Evolutionary conservation across 257 asterid genomes (phyloP).

Genomic region (Oldenlandia corymbosa): DNA sequence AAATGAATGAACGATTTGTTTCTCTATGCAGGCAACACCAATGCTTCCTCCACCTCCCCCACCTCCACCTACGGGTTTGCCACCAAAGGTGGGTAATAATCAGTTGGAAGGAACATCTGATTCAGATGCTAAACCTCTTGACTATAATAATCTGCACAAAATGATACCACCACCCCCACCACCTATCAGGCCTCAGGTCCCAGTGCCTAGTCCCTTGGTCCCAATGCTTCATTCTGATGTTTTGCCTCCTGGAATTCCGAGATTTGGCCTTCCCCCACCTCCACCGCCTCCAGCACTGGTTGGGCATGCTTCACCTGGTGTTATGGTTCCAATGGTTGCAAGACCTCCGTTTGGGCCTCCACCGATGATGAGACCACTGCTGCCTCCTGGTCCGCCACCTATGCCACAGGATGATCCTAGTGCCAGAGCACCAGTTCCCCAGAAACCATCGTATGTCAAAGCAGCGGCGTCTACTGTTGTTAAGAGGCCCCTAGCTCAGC

Average conservation of each 20-base stretch:
- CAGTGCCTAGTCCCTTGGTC: slow-evolving; percentile 56
- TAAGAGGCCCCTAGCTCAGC: slow-evolving; percentile 99
- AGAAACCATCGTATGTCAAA: slow-evolving; percentile 84
- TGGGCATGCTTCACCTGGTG: slow-evolving; percentile 71
- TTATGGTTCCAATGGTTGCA: slow-evolving; percentile 62
- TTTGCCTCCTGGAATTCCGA: slow-evolving; percentile 64
- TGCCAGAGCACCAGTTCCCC: slow-evolving; percentile 47
- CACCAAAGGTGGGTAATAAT: slow-evolving; percentile 27
- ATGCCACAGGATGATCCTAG: slow-evolving; percentile 42
- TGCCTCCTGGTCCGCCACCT: slow-evolving; percentile 98
- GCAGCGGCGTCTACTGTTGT: slow-evolving; percentile 98
- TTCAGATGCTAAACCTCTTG: slow-evolving; percentile 47
- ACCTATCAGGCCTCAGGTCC: slow-evolving; percentile 57
- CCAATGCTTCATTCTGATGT: slow-evolving; percentile 51
- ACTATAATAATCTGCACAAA: slow-evolving; percentile 45
- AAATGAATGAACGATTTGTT: neutral
- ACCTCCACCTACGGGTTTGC: slow-evolving; percentile 40
- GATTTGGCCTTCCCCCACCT: slow-evolving; percentile 77
- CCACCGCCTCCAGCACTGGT: slow-evolving; percentile 51
- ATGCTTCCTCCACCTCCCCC: slow-evolving; percentile 75
- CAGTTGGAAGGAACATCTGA: slow-evolving; percentile 54
- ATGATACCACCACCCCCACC: slow-evolving; percentile 72
- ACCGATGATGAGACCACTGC: slow-evolving; percentile 90
- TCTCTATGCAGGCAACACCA: slow-evolving; percentile 37
- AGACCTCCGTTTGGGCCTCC: slow-evolving; percentile 82